Evolutionary conservation across 345 rosid species (phyloP).

Genomic region (Pistacia atlantica): DNA sequence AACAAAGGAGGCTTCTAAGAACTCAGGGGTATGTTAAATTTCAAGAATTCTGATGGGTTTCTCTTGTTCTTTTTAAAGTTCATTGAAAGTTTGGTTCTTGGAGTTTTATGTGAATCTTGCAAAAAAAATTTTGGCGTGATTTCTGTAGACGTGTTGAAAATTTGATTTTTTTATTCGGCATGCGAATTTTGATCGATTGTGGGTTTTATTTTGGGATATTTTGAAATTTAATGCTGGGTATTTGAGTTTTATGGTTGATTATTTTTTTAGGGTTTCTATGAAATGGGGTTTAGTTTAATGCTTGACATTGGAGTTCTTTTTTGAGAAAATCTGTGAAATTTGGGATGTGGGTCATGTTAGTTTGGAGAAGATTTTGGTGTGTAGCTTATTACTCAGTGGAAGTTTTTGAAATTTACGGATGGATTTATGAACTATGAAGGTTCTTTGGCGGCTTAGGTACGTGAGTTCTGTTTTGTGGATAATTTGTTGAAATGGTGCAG

Average conservation of each 20-base stretch:
- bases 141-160: neutral
- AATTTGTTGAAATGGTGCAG: too few relatives aligned
- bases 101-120: neutral
- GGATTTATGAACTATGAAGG: too few relatives aligned
- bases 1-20: conserved; percentile 80
- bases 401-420: too few relatives aligned
- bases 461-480: too few relatives aligned
- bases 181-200: neutral
- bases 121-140: neutral
- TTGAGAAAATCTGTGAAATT: neutral
- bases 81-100: conserved; percentile 12
- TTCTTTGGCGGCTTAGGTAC: too few relatives aligned
- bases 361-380: neutral
- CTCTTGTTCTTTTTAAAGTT: conserved; percentile 6
- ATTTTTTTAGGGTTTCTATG: too few relatives aligned
- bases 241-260: neutral
- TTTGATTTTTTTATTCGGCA: neutral
- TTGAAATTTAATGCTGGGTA: conserved; percentile 6
- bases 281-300: too few relatives aligned
- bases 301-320: too few relatives aligned
- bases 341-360: conserved; percentile 3
- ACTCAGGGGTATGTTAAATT: conserved; percentile 59
- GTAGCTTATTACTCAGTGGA: too few relatives aligned
- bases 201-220: neutral
- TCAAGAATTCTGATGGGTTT: neutral